Base-by-base conservation (phyloP, 768 basidiomycete species). In the Tephrocybe sp. region DNA sequence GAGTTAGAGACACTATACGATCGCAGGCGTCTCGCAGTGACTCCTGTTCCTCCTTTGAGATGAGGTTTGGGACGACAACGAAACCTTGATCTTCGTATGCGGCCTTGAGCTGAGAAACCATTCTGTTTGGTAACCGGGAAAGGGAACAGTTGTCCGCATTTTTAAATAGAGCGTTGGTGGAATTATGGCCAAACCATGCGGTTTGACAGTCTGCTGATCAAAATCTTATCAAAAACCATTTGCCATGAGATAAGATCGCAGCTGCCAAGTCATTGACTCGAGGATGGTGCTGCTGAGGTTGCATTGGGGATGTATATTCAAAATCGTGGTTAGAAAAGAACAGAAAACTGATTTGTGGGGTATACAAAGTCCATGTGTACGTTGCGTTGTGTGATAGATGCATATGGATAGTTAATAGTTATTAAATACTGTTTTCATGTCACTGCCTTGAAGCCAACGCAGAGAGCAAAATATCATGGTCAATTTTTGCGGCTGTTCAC, bases 31-130 rank as follows among this genome's bases (percentile, higher is more conserved):
- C 64, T 47, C 69, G 62, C 14, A 89, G 74, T 1, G 62, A 60
- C 1, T 59, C 45, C 45, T 75, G 65, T 26, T 74, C 65, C 3
- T 66, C 63, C 0, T 68, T 61, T 5, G 73, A 58, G 44, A 89
- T 67, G 40, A 90, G 80, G 26, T 69, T 70, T 0, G 77, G 77
- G 2, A 89, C 65, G 41, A 89, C 69, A 22, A 87, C 82, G 62
- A 77, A 90, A 19, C 89, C 89, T 49, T 84, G 72, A 11, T 71
- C 62, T 43, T 86, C 78, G 71, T 87, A 89, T 5, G 61, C 62
- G 8, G 62, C 58, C 62, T 80, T 87, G 48, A 76, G 43, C 34
- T 64, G 38, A 10, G 57, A 58, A 2, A 50, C 39, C 62, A 64
- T 67, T 16, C 19, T 48, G 23, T 33, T n/a, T 30, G 0, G 39